Percentiles rank a stretch among this genome's conserved stretches.
Conservation (phyloP, 345 rosid species). For the Heritiera littoralis region DNA sequence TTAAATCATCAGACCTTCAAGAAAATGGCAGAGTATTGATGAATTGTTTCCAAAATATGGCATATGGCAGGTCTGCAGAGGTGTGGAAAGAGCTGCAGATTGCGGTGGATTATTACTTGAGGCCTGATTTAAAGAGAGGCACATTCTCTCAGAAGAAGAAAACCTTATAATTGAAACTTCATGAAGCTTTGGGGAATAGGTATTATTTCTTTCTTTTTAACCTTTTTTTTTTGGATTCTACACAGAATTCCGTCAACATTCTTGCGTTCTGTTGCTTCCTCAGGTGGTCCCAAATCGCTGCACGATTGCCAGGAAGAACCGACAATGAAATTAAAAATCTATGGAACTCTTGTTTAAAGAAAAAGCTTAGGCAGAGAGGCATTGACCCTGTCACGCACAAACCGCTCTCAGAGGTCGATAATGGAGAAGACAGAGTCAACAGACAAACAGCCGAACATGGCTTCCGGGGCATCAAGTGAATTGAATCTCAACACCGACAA, state of each 20-base stretch:
- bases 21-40: neutral
- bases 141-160: conserved; percentile 95
- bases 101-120: conserved; percentile 92
- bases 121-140: conserved; percentile 98
- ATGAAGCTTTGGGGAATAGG: conserved; percentile 93
- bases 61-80: conserved; percentile 72
- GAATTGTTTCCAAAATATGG: neutral
- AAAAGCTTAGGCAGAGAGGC: conserved; percentile 56
- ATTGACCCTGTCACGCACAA: conserved; percentile 68
- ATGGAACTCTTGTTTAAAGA: conserved; percentile 67
- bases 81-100: conserved; percentile 97
- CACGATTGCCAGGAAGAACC: conserved; percentile 69
- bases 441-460: conserved; percentile 27
- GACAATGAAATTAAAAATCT: conserved; percentile 68
- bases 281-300: conserved; percentile 77
- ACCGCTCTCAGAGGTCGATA: conserved; percentile 58
- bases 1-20: neutral
- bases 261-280: conserved; percentile 6
- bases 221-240: neutral
- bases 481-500: conserved; percentile 17
- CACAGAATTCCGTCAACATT: neutral
- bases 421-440: conserved; percentile 45
- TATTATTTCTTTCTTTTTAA: conserved; percentile 11
- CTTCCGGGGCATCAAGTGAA: conserved; percentile 17
- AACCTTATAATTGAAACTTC: conserved; percentile 83